Base-by-base conservation (phyloP, 805 yeast genomes). In the Hanseniaspora pseudoguilliermondii region DNA sequence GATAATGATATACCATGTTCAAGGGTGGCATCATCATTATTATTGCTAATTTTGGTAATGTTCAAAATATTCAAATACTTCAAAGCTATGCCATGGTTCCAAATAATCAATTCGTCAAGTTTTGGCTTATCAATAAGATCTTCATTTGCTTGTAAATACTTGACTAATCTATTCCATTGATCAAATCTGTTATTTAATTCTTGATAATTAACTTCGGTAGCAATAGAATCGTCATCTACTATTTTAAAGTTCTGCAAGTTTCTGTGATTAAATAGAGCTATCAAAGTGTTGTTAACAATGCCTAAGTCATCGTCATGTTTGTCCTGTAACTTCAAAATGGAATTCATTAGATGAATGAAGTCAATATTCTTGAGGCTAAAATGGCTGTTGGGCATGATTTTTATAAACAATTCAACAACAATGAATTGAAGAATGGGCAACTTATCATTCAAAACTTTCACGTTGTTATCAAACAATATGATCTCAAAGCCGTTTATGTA, bases 51-150 rank as follows among this genome's bases (percentile, higher is more conserved):
- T 23, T 34, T 18, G 13, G 35, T 5, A 27, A 44, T 23, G 21
- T 36, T 36, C 21, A 53, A 39, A 9, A 46, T 38, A 39, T 46
- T 35, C 50, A 53, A 53, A 23, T 35, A 46, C 18, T 53, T 53
- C 18, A 53, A 39, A 16, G 56, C 46, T 27, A 53, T 53, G 13
- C 47, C 34, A 25, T 53, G 18, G 18, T 53, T 53, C 56, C 56
- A 53, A 10, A 46, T 43, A 18, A 46, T 20, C 20, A 46, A 42
- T n/a, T 46, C 50, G 10, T 36, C 11, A 10, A 53, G 41, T 21
- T 53, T 53, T 16, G 21, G 32, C 4, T 38, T 13, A 20, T 53
- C 32, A 16, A 53, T 21, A 5, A 23, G 15, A 8, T 9, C 11
- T 38, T 20, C 13, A 44, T 29, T 38, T 21, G 21, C 7, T 38